phyloP scores from a whole-genome alignment of 306 rosid species.

The barrel medic (Medicago truncatula) region MtrunA17r5.0-ANR NC_053049.1:7151001-7151500 shows the following conservation, averaged over 20 bases:
- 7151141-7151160: not conserved
- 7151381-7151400: conserved; percentile 30
- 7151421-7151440: not conserved
- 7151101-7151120: not conserved
- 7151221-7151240: conserved; percentile 91
- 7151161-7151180: not conserved
- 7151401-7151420: conserved; percentile 13
- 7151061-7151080: not conserved
- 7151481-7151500: not conserved
- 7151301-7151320: conserved; percentile 36
- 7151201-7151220: conserved; percentile 12
- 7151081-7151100: not conserved
- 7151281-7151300: conserved; percentile 59
- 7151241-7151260: conserved; percentile 88
- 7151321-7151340: conserved; percentile 37
- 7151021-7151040: not conserved
- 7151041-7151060: not conserved
- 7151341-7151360: conserved; percentile 12
- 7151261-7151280: conserved; percentile 97
- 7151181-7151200: conserved; percentile 1
- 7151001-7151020: not conserved
- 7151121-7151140: not conserved
- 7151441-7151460: conserved; percentile 30
- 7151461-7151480: not conserved
- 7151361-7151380: conserved; percentile 14